Percentiles rank a stretch among this genome's conserved stretches.
phyloP scores from a whole-genome alignment of 805 yeast species.

The Candida sphagnicola region DNA sequence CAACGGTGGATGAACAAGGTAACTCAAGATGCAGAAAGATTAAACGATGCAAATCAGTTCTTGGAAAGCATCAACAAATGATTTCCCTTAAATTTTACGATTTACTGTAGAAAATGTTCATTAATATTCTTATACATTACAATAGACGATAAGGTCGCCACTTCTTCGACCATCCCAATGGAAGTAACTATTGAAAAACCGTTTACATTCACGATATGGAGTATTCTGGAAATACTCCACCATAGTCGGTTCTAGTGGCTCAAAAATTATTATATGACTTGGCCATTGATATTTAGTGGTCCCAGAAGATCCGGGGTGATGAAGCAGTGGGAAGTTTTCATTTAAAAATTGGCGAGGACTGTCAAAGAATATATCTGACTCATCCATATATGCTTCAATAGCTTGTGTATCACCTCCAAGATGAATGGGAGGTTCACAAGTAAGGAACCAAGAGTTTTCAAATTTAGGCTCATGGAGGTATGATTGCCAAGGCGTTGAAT shows the following conservation, averaged over 20 bases:
- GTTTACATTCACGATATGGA: constrained; percentile 41
- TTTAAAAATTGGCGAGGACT: constrained; percentile 57
- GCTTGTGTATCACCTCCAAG: constrained; percentile 15
- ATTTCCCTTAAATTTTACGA: too few species aligned
- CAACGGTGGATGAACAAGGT: constrained; percentile 42
- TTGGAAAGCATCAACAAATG: constrained; percentile 1
- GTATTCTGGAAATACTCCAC: constrained; percentile 35
- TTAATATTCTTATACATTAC: constrained; percentile 9
- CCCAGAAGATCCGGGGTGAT: neutral
- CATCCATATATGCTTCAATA: constrained; percentile 63
- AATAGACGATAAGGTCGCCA: constrained; percentile 75
- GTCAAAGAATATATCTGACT: constrained; percentile 78
- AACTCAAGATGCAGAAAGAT: constrained; percentile 53
- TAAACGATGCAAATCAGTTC: constrained; percentile 46
- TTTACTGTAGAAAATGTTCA: too few species aligned
- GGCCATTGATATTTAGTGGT: constrained; percentile 50
- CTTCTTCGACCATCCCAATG: constrained; percentile 83
- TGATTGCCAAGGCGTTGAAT: constrained; percentile 94
- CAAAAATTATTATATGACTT: constrained; percentile 66
- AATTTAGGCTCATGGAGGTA: constrained; percentile 60
- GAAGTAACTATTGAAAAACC: constrained; percentile 72
- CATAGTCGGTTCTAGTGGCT: constrained; percentile 50
- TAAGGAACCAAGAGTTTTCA: constrained; percentile 61
- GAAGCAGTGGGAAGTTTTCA: constrained; percentile 44
- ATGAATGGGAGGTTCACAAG: constrained; percentile 88